Evolutionary conservation across 345 rosid genomes (phyloP).

Genomic region (Gossypium mustelinum): DNA sequence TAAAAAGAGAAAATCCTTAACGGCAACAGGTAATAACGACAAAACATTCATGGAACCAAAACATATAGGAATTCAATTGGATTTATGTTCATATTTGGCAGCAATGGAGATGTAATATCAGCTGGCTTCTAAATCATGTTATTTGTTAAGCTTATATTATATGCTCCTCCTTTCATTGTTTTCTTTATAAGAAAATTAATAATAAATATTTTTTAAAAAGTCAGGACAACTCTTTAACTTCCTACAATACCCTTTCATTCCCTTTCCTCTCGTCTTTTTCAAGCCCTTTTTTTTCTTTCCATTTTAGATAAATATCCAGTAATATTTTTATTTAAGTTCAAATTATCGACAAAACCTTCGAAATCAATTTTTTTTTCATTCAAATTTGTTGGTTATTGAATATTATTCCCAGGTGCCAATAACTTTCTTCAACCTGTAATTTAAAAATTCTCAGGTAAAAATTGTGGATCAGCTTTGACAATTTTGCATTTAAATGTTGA

Average conservation of each 20-base stretch:
- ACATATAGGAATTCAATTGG: conserved; percentile 11
- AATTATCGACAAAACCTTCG: not conserved
- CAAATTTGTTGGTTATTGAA: not conserved
- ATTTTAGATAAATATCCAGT: not conserved
- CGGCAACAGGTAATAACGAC: not conserved
- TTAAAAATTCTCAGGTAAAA: no score
- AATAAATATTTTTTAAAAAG: conserved; percentile 11
- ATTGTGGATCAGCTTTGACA: not conserved
- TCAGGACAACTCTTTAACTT: conserved; percentile 13
- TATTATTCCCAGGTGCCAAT: not conserved
- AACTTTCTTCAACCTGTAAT: not conserved
- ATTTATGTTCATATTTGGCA: not conserved
- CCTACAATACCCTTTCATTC: conserved; percentile 30
- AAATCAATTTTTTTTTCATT: not conserved
- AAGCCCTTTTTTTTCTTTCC: no score
- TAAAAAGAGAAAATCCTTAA: conserved; percentile 14
- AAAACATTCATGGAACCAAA: conserved; percentile 10
- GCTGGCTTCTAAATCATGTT: conserved; percentile 6
- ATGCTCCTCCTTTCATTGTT: conserved; percentile 17
- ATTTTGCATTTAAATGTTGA: not conserved
- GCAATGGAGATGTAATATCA: conserved; percentile 8
- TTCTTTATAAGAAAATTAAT: conserved; percentile 8
- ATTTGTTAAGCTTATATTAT: not conserved
- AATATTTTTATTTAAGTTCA: not conserved
- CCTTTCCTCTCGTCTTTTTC: not conserved